phyloP scores from a whole-genome alignment of 2,329 filamentous ascomycete species.

The Acarospora socialis region DNA sequence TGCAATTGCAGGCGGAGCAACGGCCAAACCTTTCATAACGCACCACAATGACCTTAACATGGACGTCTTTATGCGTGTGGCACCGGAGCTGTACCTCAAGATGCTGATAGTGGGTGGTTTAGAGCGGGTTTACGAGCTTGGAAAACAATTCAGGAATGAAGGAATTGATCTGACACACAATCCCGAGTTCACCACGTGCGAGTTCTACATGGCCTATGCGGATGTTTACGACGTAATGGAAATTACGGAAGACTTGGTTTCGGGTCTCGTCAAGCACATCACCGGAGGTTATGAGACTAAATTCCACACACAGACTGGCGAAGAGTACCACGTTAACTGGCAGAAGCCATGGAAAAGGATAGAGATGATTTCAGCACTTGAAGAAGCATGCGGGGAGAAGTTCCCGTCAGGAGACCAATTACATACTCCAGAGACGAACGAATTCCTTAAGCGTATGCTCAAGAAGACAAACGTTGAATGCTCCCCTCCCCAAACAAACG shows the following conservation, averaged over 20 bases:
- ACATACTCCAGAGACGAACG: slow-evolving; percentile 76
- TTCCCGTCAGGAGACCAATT: slow-evolving; percentile 83
- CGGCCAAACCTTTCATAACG: slow-evolving; percentile 85
- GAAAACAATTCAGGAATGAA: slow-evolving; percentile 91
- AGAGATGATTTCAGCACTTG: slow-evolving; percentile 89
- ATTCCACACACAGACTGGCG: slow-evolving; percentile 75
- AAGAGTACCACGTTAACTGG: slow-evolving; percentile 90
- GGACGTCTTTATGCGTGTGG: slow-evolving; percentile 88
- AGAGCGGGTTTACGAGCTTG: slow-evolving; percentile 89
- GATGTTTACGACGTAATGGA: slow-evolving; percentile 86
- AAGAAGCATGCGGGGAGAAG: slow-evolving; percentile 79
- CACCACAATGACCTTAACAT: slow-evolving; percentile 94
- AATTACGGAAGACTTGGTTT: slow-evolving; percentile 85
- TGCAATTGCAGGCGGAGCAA: slow-evolving; percentile 85
- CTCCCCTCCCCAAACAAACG: slow-evolving; percentile 78
- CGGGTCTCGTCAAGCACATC: slow-evolving; percentile 73
- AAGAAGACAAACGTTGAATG: slow-evolving; percentile 88
- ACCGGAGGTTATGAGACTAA: slow-evolving; percentile 74
- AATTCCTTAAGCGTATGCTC: slow-evolving; percentile 70
- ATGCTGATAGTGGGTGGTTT: slow-evolving; percentile 88
- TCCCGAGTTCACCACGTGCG: slow-evolving; percentile 92
- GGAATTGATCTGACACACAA: slow-evolving; percentile 89
- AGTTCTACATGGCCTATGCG: slow-evolving; percentile 92
- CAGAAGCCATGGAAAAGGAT: slow-evolving; percentile 82
- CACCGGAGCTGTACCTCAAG: slow-evolving; percentile 94